Conservation (phyloP, 2,329 filamentous ascomycete genomes). For the Escovopsis weberi region DNA sequence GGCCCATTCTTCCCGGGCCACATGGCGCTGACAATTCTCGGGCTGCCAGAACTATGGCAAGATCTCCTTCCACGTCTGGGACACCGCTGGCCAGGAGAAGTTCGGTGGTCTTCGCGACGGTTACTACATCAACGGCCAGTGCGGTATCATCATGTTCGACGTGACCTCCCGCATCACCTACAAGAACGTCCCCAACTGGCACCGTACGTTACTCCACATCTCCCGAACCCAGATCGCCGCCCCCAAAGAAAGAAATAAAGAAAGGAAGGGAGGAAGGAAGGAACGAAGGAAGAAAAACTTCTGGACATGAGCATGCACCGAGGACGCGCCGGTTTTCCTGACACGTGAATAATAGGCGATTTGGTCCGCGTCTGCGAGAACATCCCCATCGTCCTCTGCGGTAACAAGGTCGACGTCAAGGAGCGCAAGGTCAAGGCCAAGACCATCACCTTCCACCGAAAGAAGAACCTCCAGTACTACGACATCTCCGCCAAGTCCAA, state of each 20-base stretch:
- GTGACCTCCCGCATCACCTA: constrained; percentile 99
- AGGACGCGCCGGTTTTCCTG: too few relatives aligned
- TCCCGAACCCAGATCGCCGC: neutral
- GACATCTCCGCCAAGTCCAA: constrained; percentile 99
- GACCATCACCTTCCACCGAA: constrained; percentile 99
- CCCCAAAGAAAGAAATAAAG: neutral
- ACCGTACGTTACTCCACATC: constrained; percentile 61
- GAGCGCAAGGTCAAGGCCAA: constrained; percentile 99
- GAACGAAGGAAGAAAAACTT: too few relatives aligned
- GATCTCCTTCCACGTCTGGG: constrained; percentile 99
- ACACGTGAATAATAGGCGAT: constrained; percentile 49
- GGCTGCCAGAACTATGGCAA: constrained; percentile 68
- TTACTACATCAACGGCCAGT: constrained; percentile 99
- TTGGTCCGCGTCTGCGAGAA: constrained; percentile 98
- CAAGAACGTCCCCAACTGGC: constrained; percentile 99
- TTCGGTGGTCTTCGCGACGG: constrained; percentile 98
- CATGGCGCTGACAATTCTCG: constrained; percentile 15
- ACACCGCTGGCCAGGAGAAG: constrained; percentile 98
- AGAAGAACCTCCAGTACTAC: constrained; percentile 99
- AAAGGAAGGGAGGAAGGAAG: too few relatives aligned
- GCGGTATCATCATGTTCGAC: constrained; percentile 99
- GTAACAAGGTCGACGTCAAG: constrained; percentile 99
- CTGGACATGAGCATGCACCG: too few relatives aligned
- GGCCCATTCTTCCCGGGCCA: too few relatives aligned
- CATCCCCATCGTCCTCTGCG: constrained; percentile 94